phyloP scores from a whole-genome alignment of 805 yeast genomes.

The Yarrowia yakushimensis region DNA sequence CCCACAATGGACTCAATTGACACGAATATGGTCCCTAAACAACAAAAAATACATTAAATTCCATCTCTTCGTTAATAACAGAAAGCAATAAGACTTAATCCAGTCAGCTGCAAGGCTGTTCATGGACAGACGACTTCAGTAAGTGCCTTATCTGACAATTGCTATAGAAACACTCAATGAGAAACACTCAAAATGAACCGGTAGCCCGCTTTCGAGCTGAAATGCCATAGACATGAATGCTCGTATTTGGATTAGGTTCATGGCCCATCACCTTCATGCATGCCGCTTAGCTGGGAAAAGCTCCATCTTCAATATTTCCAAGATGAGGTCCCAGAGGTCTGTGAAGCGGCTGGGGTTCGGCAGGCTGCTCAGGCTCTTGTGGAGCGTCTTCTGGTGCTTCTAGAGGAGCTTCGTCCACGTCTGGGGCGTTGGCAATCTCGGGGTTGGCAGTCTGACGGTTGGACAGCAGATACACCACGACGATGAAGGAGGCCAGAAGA shows the following conservation, averaged over 20 bases:
- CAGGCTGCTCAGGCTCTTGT: not conserved
- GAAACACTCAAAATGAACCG: not conserved
- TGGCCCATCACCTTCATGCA: constrained; percentile 8
- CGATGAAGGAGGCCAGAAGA: constrained; percentile 6
- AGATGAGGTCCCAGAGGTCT: constrained; percentile 16
- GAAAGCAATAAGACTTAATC: no score
- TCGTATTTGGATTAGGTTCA: constrained; percentile 22
- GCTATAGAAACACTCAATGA: not conserved
- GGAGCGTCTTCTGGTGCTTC: not conserved
- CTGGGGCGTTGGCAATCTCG: not conserved
- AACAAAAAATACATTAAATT: no score
- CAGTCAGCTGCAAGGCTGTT: no score
- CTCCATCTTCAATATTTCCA: constrained; percentile 6
- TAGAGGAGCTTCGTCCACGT: constrained; percentile 8
- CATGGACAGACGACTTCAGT: no score
- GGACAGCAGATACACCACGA: constrained; percentile 6
- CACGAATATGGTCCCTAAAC: no score
- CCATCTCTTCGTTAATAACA: no score
- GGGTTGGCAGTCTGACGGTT: not conserved
- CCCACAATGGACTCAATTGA: no score
- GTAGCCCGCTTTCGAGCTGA: not conserved
- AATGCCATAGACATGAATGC: not conserved
- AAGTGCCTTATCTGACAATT: not conserved
- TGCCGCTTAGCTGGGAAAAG: constrained; percentile 5
- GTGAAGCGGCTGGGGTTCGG: not conserved